Conservation (phyloP, 306 rosid species). For the Rosa chinensis region DNA sequence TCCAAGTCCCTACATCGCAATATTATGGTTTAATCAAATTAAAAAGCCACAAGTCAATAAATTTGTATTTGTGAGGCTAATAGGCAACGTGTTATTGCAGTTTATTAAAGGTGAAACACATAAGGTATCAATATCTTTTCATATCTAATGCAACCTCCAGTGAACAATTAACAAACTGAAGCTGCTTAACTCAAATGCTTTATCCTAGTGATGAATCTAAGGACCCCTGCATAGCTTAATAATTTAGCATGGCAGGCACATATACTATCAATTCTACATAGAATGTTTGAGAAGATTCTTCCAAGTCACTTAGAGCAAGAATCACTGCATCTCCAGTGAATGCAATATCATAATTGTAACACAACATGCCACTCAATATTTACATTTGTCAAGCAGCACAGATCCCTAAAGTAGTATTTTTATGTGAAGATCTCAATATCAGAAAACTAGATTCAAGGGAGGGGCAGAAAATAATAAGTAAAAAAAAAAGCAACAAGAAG, state of each 20-base stretch:
- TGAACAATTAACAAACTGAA: slow-evolving; percentile 13
- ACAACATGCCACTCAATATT: background rate
- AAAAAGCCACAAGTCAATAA: slow-evolving; percentile 1
- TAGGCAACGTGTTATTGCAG: background rate
- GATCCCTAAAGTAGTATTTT: background rate
- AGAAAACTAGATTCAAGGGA: background rate
- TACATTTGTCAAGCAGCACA: background rate
- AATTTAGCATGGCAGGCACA: slow-evolving; percentile 9
- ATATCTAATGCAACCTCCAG: slow-evolving; percentile 15
- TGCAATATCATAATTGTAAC: slow-evolving; percentile 6
- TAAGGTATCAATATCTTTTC: slow-evolving; percentile 4
- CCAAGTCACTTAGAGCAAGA: slow-evolving; percentile 7
- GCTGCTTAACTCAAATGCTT: slow-evolving; percentile 14
- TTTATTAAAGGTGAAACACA: slow-evolving; percentile 14
- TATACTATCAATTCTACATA: background rate
- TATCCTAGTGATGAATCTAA: background rate
- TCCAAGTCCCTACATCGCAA: slow-evolving; percentile 69
- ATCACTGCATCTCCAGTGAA: background rate
- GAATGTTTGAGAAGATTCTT: background rate
- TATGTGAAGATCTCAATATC: background rate
- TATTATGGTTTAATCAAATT: background rate
- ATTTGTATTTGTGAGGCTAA: background rate
- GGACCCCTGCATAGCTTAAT: background rate
- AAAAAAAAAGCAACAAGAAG: background rate
- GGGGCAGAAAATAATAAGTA: background rate